Evolutionary conservation across 495 filamentous ascomycete species (phyloP), one percentile per base, ranked within the genome.

Genomic region (Trichoderma erinaceum): DNA sequence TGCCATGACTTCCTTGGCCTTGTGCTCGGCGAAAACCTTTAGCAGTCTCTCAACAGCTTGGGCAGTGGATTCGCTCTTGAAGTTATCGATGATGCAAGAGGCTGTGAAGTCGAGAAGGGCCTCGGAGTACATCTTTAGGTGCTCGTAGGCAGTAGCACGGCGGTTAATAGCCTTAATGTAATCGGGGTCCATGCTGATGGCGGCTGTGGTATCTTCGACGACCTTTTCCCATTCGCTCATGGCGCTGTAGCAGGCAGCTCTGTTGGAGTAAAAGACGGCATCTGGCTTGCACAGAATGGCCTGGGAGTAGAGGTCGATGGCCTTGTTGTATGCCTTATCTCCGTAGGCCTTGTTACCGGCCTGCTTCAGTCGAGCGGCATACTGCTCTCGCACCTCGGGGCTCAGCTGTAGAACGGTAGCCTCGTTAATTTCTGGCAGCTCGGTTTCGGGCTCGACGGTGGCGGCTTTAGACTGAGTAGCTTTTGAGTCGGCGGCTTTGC

Each of bases 141-240:
- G 90, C 79, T 99, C 95, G 76, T 98, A 98, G 48, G 95, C 95
- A 74, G 92, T 96, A 50, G 95, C 95, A 73, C 95, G 87, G 70
- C 95, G 88, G 83, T 98, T 98, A 67, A 99, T 82, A 2, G 96
- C 96, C 81, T 99, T 99, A 74, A 98, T 88, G 77, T 99, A 99
- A 81, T 96, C 90, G 71, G 88, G 91, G 75, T 99, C 91, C 73
- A 98, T 86, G 70, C 85, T 88, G 76, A 99, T 86, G 25, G 95
- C 95, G 41, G 96, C 93, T 64, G 91, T 97, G 66, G 95, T 97
- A 73, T 99, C 95, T 71, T 96, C 96, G 68, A 98, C 89, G 68
- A 97, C 95, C 82, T 96, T 97, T 35, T 94, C 89, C 94, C 94
- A 99, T 66, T 96, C 81, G 41, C 84, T 87, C 70, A 93, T 85